These are phyloP conservation scores for Coemansia umbellata DNA, from an alignment of 192 early-diverging fungal species.

Conservation along the genomic window DNA sequence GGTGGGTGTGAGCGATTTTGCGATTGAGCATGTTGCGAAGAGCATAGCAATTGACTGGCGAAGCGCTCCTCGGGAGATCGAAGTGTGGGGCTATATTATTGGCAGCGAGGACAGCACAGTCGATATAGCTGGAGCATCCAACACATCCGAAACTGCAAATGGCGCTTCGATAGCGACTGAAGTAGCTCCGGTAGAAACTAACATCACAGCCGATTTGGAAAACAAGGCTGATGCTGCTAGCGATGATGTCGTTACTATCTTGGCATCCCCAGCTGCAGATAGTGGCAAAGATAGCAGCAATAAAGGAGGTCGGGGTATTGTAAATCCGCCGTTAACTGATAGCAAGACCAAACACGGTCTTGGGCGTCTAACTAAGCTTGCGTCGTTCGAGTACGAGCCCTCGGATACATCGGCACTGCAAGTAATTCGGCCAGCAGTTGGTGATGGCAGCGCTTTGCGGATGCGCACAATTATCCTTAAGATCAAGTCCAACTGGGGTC, in stretches of 20 bases:
- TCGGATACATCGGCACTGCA: constrained; percentile 43
- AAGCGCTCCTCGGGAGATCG: constrained; percentile 62
- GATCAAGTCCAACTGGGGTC: constrained; percentile 68
- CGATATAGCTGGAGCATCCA: too few relatives aligned
- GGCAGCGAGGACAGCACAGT: neutral
- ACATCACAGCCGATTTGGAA: neutral
- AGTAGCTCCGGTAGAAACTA: too few relatives aligned
- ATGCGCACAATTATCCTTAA: constrained; percentile 56
- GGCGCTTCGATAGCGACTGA: too few relatives aligned
- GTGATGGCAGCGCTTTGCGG: constrained; percentile 20
- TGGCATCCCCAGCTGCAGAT: neutral
- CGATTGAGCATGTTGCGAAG: constrained; percentile 65
- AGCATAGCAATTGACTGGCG: constrained; percentile 55
- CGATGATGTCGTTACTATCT: neutral
- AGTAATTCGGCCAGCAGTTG: constrained; percentile 25
- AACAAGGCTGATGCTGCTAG: neutral
- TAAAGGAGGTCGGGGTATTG: constrained; percentile 4
- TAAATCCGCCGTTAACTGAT: constrained; percentile 24
- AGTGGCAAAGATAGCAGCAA: too few relatives aligned
- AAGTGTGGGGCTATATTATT: constrained; percentile 60
- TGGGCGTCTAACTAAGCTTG: constrained; percentile 23
- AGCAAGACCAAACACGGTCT: constrained; percentile 17
- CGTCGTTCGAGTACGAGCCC: constrained; percentile 50
- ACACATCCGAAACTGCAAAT: too few relatives aligned
- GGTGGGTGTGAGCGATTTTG: constrained; percentile 58